Percentiles rank a stretch among this genome's conserved stretches.
phyloP scores from a whole-genome alignment of 2,329 filamentous ascomycete genomes.

The Trichoderma endophyticum region DNA sequence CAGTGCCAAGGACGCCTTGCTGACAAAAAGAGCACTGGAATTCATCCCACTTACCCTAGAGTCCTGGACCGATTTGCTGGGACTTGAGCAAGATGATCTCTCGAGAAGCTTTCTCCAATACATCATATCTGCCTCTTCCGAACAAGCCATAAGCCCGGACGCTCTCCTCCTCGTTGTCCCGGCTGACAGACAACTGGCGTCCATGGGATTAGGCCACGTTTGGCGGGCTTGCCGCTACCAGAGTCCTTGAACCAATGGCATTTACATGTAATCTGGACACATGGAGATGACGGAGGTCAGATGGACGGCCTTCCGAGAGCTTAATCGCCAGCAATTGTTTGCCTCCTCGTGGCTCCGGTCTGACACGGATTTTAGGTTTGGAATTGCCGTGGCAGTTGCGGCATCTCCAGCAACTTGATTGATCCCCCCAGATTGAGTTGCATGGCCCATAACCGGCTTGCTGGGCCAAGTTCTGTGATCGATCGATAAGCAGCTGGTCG shows the following conservation, averaged over 20 bases:
- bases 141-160: neutral
- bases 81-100: neutral
- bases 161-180: neutral
- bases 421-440: slow-evolving; percentile 5
- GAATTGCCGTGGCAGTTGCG: neutral
- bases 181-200: neutral
- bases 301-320: slow-evolving; percentile 3
- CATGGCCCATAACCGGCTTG: slow-evolving; percentile 1
- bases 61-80: neutral
- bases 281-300: neutral
- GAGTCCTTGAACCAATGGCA: neutral
- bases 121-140: neutral
- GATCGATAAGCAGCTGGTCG: slow-evolving; percentile 9
- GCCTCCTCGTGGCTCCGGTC: neutral
- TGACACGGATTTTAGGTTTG: slow-evolving; percentile 13
- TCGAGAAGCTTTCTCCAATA: neutral
- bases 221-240: neutral
- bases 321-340: neutral
- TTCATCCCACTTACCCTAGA: neutral
- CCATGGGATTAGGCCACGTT: neutral
- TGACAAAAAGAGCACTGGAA: neutral
- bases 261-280: neutral
- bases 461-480: slow-evolving; percentile 7
- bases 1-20: neutral
- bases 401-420: neutral